Conservation (phyloP, 352 stramenopile genomes). For the Phytopythium kandeliae region DNA sequence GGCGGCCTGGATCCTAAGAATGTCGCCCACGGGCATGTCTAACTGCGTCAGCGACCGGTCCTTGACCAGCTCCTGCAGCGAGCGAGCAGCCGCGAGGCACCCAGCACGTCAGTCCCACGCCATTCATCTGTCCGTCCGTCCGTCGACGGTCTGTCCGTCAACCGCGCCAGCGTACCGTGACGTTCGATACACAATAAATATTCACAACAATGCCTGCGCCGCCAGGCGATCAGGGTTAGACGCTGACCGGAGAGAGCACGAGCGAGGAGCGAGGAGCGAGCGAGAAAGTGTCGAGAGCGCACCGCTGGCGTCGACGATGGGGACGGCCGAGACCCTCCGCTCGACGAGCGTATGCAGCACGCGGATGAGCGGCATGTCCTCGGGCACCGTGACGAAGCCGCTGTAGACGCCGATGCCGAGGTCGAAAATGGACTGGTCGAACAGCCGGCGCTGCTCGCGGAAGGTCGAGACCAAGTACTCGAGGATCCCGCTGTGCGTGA, state of each 20-base stretch:
- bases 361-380: conserved; percentile 92
- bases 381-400: conserved; percentile 90
- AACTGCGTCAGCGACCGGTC: conserved; percentile 84
- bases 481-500: conserved; percentile 93
- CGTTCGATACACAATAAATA: conserved; percentile 91
- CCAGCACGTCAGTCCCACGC: not conserved
- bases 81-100: not conserved
- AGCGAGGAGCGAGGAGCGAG: too few species aligned
- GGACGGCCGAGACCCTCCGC: conserved; percentile 72
- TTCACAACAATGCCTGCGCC: conserved; percentile 77
- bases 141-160: not conserved
- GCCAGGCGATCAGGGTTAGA: too few species aligned
- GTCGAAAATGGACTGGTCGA: conserved; percentile 96
- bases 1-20: conserved; percentile 80
- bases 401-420: conserved; percentile 94
- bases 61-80: conserved; percentile 72
- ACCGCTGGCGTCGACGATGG: conserved; percentile 81
- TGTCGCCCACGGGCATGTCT: conserved; percentile 85
- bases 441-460: conserved; percentile 94
- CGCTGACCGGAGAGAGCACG: too few species aligned
- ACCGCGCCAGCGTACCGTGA: conserved; percentile 46
- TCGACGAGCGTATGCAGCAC: conserved; percentile 88
- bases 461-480: conserved; percentile 97
- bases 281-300: conserved; percentile 11
- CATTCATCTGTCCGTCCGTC: not conserved